Evolutionary conservation across 352 stramenopile genomes (phyloP).

Genomic region (Phytophthora cajani): DNA sequence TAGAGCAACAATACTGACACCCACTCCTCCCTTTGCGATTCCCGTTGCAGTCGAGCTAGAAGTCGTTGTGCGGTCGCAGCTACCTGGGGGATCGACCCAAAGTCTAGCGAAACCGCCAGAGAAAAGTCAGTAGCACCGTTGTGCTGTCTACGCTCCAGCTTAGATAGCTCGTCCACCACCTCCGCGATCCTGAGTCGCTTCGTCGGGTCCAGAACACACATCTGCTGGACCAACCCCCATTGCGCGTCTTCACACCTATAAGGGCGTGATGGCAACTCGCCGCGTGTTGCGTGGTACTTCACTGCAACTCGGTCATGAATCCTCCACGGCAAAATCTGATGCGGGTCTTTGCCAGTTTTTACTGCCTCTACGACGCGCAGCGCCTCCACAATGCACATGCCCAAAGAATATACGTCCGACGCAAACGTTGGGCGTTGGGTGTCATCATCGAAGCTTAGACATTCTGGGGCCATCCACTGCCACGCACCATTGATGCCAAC

Average conservation of each 20-base stretch:
- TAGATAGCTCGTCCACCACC: background rate
- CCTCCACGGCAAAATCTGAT: background rate
- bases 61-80: background rate
- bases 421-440: background rate
- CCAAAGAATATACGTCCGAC: conserved; percentile 30
- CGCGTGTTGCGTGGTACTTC: background rate
- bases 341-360: background rate
- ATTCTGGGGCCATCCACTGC: background rate
- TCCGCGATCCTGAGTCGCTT: background rate
- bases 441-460: background rate
- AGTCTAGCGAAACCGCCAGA: background rate
- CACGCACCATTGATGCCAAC: background rate
- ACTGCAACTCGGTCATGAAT: background rate
- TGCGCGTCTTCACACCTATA: background rate
- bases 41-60: background rate
- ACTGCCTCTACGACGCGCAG: background rate
- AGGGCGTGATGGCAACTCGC: background rate
- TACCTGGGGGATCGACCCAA: background rate
- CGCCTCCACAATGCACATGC: conserved; percentile 39
- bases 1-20: background rate
- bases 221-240: background rate
- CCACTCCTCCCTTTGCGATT: background rate
- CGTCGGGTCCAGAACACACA: background rate
- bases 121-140: background rate
- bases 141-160: background rate